Percentiles rank a stretch among this genome's conserved stretches.
Evolutionary conservation across 2,329 filamentous ascomycete species (phyloP).

Genomic region (Alternaria arbusti): DNA sequence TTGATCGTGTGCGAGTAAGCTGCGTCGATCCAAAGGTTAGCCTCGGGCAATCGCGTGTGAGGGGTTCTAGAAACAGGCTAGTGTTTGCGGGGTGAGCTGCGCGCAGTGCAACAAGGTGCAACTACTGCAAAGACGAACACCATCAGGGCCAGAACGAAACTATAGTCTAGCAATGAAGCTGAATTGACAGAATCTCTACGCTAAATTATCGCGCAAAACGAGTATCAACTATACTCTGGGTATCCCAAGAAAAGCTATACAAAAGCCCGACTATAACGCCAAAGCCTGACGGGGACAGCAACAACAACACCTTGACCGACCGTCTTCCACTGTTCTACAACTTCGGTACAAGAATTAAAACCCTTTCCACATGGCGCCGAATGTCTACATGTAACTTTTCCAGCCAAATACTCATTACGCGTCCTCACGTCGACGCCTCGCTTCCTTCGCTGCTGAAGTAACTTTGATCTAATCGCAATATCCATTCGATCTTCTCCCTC

Average conservation of each 20-base stretch:
- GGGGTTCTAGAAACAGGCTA: slow-evolving; percentile 5
- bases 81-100: slow-evolving; percentile 15
- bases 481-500: slow-evolving; percentile 95
- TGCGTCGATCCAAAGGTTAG: slow-evolving; percentile 22
- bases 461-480: slow-evolving; percentile 89
- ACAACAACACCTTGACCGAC: not conserved
- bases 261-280: slow-evolving; percentile 4
- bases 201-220: slow-evolving; percentile 9
- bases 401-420: not conserved
- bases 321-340: slow-evolving; percentile 2
- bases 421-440: slow-evolving; percentile 12
- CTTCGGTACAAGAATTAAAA: slow-evolving; percentile 1
- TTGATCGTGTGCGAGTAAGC: slow-evolving; percentile 14
- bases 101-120: not conserved
- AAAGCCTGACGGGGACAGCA: not conserved
- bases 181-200: slow-evolving; percentile 4
- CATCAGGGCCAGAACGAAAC: not conserved
- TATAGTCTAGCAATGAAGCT: not conserved
- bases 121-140: not conserved
- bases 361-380: not conserved
- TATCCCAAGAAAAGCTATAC: slow-evolving; percentile 14
- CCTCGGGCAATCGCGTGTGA: slow-evolving; percentile 23
- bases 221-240: slow-evolving; percentile 15
- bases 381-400: not conserved
- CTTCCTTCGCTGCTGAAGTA: slow-evolving; percentile 55